These are phyloP conservation scores for Saturnispora diversa DNA, from an alignment of 805 yeast species.

Conservation along the genomic window DNA sequence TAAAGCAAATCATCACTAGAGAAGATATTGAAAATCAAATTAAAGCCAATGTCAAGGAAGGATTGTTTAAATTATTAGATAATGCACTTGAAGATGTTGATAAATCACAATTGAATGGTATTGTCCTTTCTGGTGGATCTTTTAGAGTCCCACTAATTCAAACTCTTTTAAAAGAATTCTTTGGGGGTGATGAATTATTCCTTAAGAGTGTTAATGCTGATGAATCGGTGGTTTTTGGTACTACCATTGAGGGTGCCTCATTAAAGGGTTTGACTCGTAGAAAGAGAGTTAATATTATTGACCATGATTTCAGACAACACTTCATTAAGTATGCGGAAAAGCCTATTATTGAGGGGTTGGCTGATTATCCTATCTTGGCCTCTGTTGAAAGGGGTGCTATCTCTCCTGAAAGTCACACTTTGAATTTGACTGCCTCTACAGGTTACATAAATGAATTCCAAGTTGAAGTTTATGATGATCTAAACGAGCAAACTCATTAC, in stretches of 20 bases:
- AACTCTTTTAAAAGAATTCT: slow-evolving; percentile 42
- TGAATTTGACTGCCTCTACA: slow-evolving; percentile 9
- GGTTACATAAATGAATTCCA: slow-evolving; percentile 22
- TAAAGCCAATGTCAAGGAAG: slow-evolving; percentile 16
- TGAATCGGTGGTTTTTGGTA: slow-evolving; percentile 87
- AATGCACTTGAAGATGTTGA: slow-evolving; percentile 36
- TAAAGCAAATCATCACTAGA: slow-evolving; percentile 58
- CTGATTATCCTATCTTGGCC: slow-evolving; percentile 1
- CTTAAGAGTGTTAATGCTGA: slow-evolving; percentile 84
- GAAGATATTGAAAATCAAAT: slow-evolving; percentile 71
- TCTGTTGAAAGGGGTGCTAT: slow-evolving; percentile 8
- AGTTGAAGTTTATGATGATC: slow-evolving; percentile 30
- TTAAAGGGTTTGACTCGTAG: slow-evolving; percentile 62
- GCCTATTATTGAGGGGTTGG: background rate
- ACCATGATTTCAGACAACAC: slow-evolving; percentile 10
- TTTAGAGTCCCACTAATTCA: slow-evolving; percentile 86
- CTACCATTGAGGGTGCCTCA: slow-evolving; percentile 74
- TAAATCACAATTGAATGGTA: slow-evolving; percentile 34
- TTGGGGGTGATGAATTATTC: slow-evolving; percentile 49
- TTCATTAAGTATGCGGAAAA: slow-evolving; percentile 5
- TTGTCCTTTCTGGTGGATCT: slow-evolving; percentile 84
- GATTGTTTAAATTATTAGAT: slow-evolving; percentile 38
- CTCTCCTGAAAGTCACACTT: slow-evolving; percentile 1
- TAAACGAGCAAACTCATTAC: slow-evolving; percentile 5
- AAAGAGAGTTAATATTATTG: slow-evolving; percentile 36